Evolutionary conservation across 2,329 filamentous ascomycete species (phyloP), one percentile per base, ranked within the genome.

Genomic region (Fusarium poae): DNA sequence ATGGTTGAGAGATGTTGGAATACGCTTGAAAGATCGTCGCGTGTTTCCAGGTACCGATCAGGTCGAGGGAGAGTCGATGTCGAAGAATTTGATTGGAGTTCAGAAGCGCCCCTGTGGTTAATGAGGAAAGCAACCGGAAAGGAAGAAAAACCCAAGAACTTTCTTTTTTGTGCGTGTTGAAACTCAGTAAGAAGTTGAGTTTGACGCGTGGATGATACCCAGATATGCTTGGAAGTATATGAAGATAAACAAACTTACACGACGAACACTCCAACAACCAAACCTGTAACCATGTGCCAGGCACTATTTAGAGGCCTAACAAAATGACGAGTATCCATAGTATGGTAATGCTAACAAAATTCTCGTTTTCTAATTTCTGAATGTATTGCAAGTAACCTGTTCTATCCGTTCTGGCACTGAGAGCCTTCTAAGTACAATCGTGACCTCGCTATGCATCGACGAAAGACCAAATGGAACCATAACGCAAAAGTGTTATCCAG

Each of bases 341-440:
- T 15, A 16, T 4, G n/a, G 12, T n/a, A 6, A 9, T 45, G 12
- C 30, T 12, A 37, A 37, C 6, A 20, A 21, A 27, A 21, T 4
- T 16, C 23, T 29, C 16, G 18, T 50, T 4, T 39, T 45, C 8
- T 30, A 15, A 27, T 25, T 27, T 6, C 23, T 40, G 18, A 50
- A 50, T 39, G 15, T 27, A n/a, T 27, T 16, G 18, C 6, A 37
- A 34, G 40, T 29, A 37, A 48, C n/a, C 35, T 25, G 25, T 23
- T 63, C 60, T 63, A 63, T 43, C 43, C 15, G 8, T 25, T 37
- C 16, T 20, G 21, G n/a, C 25, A 44, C 23, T 29, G 21, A 23
- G 37, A 44, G 43, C 43, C 60, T 49, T 40, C 60, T 63, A 63
- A 63, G 23, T 44, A 57, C 18, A 30, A 37, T 23, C 25, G 21